phyloP scores from a whole-genome alignment of 2,329 filamentous ascomycete genomes.

The Aureobasidium musti region DNA sequence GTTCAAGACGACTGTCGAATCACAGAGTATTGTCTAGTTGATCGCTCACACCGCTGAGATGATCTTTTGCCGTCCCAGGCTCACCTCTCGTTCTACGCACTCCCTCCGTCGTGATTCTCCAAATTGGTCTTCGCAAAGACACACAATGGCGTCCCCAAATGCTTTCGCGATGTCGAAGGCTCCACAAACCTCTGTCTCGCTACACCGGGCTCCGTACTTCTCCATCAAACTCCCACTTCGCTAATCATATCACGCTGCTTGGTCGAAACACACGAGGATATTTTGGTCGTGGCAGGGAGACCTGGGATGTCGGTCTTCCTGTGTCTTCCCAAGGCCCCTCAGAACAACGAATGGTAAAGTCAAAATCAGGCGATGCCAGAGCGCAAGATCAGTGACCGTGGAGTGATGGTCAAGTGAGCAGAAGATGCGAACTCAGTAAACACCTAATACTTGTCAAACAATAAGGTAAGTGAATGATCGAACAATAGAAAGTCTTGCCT shows the following conservation, averaged over 20 bases:
- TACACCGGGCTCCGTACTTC: neutral
- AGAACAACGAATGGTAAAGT: neutral
- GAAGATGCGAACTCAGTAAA: neutral
- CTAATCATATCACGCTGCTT: neutral
- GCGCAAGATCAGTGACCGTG: neutral
- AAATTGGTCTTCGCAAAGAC: too few species aligned
- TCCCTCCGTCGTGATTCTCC: too few species aligned
- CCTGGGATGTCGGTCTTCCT: neutral
- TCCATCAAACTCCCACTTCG: neutral
- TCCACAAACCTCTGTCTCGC: too few species aligned
- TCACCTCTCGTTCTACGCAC: too few species aligned
- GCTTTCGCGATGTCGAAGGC: too few species aligned
- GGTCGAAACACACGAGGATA: neutral
- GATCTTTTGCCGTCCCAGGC: neutral
- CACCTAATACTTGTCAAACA: neutral
- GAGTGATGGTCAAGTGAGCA: neutral
- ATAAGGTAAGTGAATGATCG: neutral
- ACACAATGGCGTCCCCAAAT: too few species aligned
- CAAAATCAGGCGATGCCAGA: neutral
- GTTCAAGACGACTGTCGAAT: neutral
- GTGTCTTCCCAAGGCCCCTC: neutral
- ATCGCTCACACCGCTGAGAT: neutral
- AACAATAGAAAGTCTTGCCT: neutral
- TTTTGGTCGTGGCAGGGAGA: too few species aligned
- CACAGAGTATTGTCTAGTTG: neutral